Percentiles rank a stretch among this genome's conserved stretches.
Conservation (phyloP, 2,329 filamentous ascomycete species). For the Gaeumannomyces tritici region DNA sequence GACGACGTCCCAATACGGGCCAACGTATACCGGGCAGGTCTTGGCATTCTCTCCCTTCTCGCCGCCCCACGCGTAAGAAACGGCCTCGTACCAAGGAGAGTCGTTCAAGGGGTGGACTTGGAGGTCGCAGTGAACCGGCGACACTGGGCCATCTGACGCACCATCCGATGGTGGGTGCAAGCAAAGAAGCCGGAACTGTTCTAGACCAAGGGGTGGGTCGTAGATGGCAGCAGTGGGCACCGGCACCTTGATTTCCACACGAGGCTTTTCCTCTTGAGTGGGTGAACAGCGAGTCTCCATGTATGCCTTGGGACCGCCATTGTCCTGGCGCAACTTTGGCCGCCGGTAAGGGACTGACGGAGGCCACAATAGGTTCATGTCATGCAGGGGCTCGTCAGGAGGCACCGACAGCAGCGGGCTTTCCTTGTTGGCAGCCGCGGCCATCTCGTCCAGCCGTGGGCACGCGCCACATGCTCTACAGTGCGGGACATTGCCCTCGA, state of each 20-base stretch:
- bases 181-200: neutral
- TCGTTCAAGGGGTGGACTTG: neutral
- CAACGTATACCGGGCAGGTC: constrained; percentile 14
- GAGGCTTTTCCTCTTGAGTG: neutral
- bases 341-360: neutral
- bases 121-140: neutral
- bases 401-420: neutral
- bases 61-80: constrained; percentile 8
- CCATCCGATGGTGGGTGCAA: neutral
- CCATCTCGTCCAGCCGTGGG: too few relatives aligned
- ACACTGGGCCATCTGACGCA: too few relatives aligned
- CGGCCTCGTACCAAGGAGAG: neutral
- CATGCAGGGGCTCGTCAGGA: neutral
- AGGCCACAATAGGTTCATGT: neutral
- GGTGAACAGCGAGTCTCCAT: neutral
- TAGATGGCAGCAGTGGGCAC: neutral
- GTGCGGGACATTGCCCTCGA: too few relatives aligned
- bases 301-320: too few relatives aligned
- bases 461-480: too few relatives aligned
- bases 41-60: constrained; percentile 14
- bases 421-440: too few relatives aligned
- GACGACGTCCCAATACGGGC: constrained; percentile 16
- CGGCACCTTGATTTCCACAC: too few relatives aligned
- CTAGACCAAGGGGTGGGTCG: neutral
- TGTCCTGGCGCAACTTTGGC: neutral